Conservation (phyloP, 164 flowering plant species). For the Liquidambar formosana region DNA sequence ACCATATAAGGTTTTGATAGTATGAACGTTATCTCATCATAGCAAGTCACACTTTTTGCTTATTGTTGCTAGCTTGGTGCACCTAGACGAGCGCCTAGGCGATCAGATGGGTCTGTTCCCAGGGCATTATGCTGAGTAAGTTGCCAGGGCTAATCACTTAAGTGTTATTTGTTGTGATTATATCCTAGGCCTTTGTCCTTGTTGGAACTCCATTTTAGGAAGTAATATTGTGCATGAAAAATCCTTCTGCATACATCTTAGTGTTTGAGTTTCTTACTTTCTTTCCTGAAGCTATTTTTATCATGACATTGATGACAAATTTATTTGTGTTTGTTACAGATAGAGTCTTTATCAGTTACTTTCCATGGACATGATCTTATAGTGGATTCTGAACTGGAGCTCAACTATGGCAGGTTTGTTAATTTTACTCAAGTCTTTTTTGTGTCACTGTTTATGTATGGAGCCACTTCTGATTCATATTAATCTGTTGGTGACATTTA, state of each 20-base stretch:
- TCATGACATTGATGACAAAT: background rate
- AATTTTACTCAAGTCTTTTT: background rate
- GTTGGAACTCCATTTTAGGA: conserved; percentile 2
- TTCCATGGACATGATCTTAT: conserved; percentile 98
- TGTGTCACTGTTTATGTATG: background rate
- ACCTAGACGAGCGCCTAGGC: conserved; percentile 15
- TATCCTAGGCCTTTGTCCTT: conserved; percentile 4
- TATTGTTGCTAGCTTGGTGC: conserved; percentile 22
- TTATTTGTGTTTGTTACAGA: conserved; percentile 46
- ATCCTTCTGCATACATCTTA: background rate
- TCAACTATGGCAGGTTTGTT: conserved; percentile 89
- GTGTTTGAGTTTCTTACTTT: background rate
- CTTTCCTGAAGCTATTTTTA: background rate
- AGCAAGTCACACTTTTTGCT: conserved; percentile 12
- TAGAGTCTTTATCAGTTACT: conserved; percentile 89
- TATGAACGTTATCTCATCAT: background rate
- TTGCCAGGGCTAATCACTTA: conserved; percentile 9
- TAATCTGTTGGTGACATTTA: background rate
- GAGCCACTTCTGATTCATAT: background rate
- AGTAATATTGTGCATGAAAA: conserved; percentile 12
- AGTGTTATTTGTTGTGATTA: conserved; percentile 4
- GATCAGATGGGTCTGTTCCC: conserved; percentile 14
- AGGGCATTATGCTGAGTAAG: background rate
- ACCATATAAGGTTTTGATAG: background rate
- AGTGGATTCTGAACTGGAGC: conserved; percentile 90